phyloP scores from a whole-genome alignment of 1,284 basidiomycete species.

The Singerocomus inundabilis region DNA sequence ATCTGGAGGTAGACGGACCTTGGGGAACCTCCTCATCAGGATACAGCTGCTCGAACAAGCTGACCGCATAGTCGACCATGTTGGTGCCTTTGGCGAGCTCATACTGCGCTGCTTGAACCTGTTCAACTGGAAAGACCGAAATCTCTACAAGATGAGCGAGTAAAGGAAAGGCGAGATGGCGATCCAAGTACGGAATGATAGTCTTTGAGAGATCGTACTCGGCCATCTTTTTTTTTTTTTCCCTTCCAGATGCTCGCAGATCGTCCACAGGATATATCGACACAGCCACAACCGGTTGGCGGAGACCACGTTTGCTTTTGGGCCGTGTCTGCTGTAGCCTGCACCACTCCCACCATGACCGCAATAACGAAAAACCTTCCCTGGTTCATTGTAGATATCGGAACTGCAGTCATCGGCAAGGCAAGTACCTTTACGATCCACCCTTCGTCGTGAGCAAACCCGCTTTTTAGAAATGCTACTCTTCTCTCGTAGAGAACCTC shows the following conservation, averaged over 20 bases:
- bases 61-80: slow-evolving; percentile 90
- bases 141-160: slow-evolving; percentile 83
- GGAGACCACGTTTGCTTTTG: slow-evolving; percentile 5
- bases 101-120: slow-evolving; percentile 88
- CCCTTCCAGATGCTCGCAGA: slow-evolving; percentile 3
- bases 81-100: slow-evolving; percentile 96
- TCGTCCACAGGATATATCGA: slow-evolving; percentile 5
- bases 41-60: slow-evolving; percentile 75
- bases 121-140: slow-evolving; percentile 69
- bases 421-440: slow-evolving; percentile 39
- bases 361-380: slow-evolving; percentile 74
- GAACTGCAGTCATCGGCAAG: slow-evolving; percentile 79
- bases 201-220: slow-evolving; percentile 90
- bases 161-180: slow-evolving; percentile 91
- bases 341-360: slow-evolving; percentile 50
- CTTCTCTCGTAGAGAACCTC: slow-evolving; percentile 85
- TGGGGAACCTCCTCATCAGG: slow-evolving; percentile 65
- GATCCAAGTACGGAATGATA: slow-evolving; percentile 90
- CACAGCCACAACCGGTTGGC: slow-evolving; percentile 26
- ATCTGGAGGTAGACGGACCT: slow-evolving; percentile 43
- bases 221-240: slow-evolving; percentile 55
- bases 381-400: slow-evolving; percentile 78
- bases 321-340: neutral
- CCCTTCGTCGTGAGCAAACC: neutral
- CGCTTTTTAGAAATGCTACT: slow-evolving; percentile 78